phyloP scores from a whole-genome alignment of 768 basidiomycete species.

The Lactifluus hygrophoroides region DNA sequence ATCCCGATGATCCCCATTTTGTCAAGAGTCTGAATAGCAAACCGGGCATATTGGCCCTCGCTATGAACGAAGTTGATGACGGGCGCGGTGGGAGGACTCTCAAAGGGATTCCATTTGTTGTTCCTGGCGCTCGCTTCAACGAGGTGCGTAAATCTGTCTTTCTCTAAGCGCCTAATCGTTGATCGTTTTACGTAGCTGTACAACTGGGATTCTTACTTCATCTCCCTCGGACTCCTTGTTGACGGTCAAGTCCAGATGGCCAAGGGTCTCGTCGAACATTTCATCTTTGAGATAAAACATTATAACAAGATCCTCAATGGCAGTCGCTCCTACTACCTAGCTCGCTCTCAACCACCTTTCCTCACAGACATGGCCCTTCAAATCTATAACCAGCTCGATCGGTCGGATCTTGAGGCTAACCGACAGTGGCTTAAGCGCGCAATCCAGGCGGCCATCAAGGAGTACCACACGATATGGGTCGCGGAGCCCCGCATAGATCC shows the following conservation, averaged over 20 bases:
- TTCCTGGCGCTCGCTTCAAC: conserved; percentile 92
- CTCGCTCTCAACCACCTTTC: conserved; percentile 96
- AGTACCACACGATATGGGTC: conserved; percentile 98
- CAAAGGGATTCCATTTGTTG: conserved; percentile 94
- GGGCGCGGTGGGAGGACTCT: conserved; percentile 68
- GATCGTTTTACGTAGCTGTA: conserved; percentile 48
- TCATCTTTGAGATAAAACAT: conserved; percentile 97
- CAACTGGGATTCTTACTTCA: conserved; percentile 96
- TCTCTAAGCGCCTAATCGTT: background rate
- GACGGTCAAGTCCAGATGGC: conserved; percentile 93
- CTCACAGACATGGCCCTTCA: conserved; percentile 97
- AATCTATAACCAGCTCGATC: conserved; percentile 93
- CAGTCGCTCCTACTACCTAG: conserved; percentile 90
- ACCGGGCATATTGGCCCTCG: conserved; percentile 89
- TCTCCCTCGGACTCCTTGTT: conserved; percentile 85
- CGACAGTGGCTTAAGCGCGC: conserved; percentile 90
- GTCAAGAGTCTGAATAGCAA: conserved; percentile 92
- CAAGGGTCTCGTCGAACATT: conserved; percentile 97
- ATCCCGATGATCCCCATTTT: conserved; percentile 79
- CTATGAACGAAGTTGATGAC: conserved; percentile 89
- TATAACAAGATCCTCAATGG: conserved; percentile 97
- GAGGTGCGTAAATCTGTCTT: conserved; percentile 45
- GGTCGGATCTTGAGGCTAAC: conserved; percentile 70
- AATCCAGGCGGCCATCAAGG: conserved; percentile 96
- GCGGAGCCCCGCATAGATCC: conserved; percentile 90